Evolutionary conservation across 805 yeast genomes (phyloP).

Genomic region (Yamadazyma scolyti): DNA sequence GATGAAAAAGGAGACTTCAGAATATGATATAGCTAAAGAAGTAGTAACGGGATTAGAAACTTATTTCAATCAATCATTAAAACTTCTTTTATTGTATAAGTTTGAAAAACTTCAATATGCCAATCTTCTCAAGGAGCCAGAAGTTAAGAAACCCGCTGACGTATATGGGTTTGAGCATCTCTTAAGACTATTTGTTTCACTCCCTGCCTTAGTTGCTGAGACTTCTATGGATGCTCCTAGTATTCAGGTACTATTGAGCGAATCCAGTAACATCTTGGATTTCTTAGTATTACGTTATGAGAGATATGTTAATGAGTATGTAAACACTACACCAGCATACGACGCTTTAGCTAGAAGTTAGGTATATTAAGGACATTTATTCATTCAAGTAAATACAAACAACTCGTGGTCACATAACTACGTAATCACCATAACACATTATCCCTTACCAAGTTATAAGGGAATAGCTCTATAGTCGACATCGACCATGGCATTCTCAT

Average conservation of each 20-base stretch:
- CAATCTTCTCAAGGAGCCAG: slow-evolving; percentile 34
- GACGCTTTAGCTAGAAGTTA: slow-evolving; percentile 29
- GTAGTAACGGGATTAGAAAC: slow-evolving; percentile 64
- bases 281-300: slow-evolving; percentile 46
- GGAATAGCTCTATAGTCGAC: slow-evolving; percentile 64
- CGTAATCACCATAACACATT: slow-evolving; percentile 2
- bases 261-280: slow-evolving; percentile 50
- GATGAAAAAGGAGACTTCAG: slow-evolving; percentile 9
- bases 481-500: slow-evolving; percentile 61
- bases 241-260: slow-evolving; percentile 49
- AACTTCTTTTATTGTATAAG: slow-evolving; percentile 66
- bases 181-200: slow-evolving; percentile 65
- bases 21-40: slow-evolving; percentile 49
- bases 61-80: slow-evolving; percentile 73
- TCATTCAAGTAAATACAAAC: background rate
- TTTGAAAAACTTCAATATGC: slow-evolving; percentile 75
- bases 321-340: slow-evolving; percentile 36
- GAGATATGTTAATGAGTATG: slow-evolving; percentile 32
- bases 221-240: slow-evolving; percentile 81
- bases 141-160: slow-evolving; percentile 20
- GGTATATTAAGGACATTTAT: slow-evolving; percentile 2
- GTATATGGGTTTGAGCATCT: slow-evolving; percentile 83
- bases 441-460: slow-evolving; percentile 3
- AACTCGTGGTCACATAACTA: slow-evolving; percentile 6
- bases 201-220: slow-evolving; percentile 81